phyloP scores from a whole-genome alignment of 768 basidiomycete genomes.

The Rhodotorula babjevae region DNA sequence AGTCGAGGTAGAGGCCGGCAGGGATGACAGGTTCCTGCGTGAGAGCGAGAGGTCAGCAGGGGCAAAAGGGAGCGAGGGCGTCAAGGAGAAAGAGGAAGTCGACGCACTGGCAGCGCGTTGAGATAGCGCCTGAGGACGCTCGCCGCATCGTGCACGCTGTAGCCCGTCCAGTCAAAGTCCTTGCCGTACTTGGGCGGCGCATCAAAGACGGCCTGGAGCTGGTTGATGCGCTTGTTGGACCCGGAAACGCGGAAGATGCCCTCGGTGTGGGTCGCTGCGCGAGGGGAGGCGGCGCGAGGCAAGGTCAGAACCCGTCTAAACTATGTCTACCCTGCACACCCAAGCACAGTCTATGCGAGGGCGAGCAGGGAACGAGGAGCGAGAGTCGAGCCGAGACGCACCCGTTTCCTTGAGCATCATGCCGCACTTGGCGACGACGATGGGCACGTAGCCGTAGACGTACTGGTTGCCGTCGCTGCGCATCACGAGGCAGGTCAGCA shows the following conservation, averaged over 20 bases:
- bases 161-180: conserved; percentile 82
- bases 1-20: conserved; percentile 81
- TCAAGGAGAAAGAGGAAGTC: too few relatives aligned
- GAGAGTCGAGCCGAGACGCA: conserved; percentile 44
- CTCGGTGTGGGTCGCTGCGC: conserved; percentile 75
- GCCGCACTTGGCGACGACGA: conserved; percentile 96
- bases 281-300: neutral
- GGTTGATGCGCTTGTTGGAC: conserved; percentile 91
- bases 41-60: neutral
- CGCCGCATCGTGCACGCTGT: conserved; percentile 93
- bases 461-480: conserved; percentile 65
- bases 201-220: conserved; percentile 87
- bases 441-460: conserved; percentile 91
- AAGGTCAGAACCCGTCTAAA: too few relatives aligned
- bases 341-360: too few relatives aligned
- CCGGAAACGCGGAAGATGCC: conserved; percentile 95
- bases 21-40: conserved; percentile 90
- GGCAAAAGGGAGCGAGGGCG: neutral
- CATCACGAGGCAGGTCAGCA: neutral
- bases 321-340: too few relatives aligned
- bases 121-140: conserved; percentile 93
- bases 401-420: conserved; percentile 91
- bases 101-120: conserved; percentile 88
- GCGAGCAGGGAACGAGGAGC: too few relatives aligned
- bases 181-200: conserved; percentile 86